Evolutionary conservation across 768 basidiomycete species (phyloP).

Genomic region (Naganishia randhawae): DNA sequence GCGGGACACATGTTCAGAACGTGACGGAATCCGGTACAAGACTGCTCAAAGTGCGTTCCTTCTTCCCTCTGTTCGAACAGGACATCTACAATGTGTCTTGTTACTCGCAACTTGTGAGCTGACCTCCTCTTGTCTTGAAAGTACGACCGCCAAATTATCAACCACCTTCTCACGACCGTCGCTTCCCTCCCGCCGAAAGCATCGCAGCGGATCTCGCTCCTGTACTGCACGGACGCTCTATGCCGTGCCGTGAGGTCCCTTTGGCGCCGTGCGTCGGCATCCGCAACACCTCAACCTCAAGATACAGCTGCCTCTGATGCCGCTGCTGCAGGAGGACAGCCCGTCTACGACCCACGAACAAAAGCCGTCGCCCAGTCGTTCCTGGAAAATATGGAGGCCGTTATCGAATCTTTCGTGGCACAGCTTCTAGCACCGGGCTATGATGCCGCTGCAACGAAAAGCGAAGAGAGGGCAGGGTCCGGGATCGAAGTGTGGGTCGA

Average conservation of each 20-base stretch:
- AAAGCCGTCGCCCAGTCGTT: conserved; percentile 4
- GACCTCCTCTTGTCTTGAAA: neutral
- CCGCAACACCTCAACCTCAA: too few species aligned
- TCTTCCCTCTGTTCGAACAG: neutral
- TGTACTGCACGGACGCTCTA: conserved; percentile 13
- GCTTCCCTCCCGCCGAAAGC: conserved; percentile 1
- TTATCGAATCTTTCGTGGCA: neutral
- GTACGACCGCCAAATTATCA: conserved; percentile 10
- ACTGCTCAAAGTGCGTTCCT: conserved; percentile 7
- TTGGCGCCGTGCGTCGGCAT: neutral
- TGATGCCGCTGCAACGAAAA: too few species aligned
- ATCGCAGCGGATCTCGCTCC: neutral
- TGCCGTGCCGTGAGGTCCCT: conserved; percentile 10
- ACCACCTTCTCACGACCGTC: neutral
- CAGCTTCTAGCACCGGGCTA: neutral
- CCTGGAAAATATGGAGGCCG: conserved; percentile 10
- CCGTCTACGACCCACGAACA: conserved; percentile 12
- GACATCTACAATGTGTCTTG: too few species aligned
- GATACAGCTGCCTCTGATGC: neutral
- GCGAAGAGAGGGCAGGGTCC: neutral
- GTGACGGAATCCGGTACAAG: conserved; percentile 3
- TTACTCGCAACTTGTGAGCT: neutral
- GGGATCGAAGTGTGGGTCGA: conserved; percentile 1
- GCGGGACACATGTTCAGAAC: conserved; percentile 8
- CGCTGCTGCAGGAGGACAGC: neutral